Evolutionary conservation across 2,329 filamentous ascomycete genomes (phyloP), one percentile per base, ranked within the genome.

Genomic region (Hypocreales sp.): DNA sequence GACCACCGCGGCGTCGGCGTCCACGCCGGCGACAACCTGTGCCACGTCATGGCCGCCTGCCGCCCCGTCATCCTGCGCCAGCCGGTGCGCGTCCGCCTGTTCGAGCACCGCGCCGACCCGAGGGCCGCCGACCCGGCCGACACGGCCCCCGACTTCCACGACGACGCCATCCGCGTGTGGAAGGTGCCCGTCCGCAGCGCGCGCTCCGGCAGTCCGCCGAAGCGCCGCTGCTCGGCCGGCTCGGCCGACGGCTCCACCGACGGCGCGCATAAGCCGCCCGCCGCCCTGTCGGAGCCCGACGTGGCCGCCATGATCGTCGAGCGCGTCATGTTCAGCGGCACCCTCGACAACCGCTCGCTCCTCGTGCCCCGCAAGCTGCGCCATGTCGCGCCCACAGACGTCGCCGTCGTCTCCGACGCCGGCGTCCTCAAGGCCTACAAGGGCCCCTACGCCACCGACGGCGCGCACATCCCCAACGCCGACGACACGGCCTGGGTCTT

Each of bases 41-140:
- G 73, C 24, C 78, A 94, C 44, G 64, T 72, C 5, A 52, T 98
- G 31, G 86, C 83, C n/a, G 81, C 84, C 1, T 76, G 79, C 11
- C 69, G 90, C 24, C 62, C 75, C 18, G 93, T 93, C 50, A 72
- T 95, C 26, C 87, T 94, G 41, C 69, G 90, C 20, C 84, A 81
- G 40, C 77, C 81, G 1, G 65, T 92, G 46, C 77, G 78, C 0
- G 54, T 94, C n/a, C 58, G 56, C 18, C 63, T 77, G 2, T 62
- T 71, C 35, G 90, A 98, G 50, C 67, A 80, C 26, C 54, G 58
- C 22, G 40, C 53, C 8, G 59, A 66, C 28, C 50, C 55, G 5
- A 48, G 56, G 7, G 28, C 37, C 5, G 34, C 35, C 3, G 33
- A 37, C n/a, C 29, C 42, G 11, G 22, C 36, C 3, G 41, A 45